Evolutionary conservation across 1,284 basidiomycete species (phyloP).

Genomic region (Rhodotorula sp.): DNA sequence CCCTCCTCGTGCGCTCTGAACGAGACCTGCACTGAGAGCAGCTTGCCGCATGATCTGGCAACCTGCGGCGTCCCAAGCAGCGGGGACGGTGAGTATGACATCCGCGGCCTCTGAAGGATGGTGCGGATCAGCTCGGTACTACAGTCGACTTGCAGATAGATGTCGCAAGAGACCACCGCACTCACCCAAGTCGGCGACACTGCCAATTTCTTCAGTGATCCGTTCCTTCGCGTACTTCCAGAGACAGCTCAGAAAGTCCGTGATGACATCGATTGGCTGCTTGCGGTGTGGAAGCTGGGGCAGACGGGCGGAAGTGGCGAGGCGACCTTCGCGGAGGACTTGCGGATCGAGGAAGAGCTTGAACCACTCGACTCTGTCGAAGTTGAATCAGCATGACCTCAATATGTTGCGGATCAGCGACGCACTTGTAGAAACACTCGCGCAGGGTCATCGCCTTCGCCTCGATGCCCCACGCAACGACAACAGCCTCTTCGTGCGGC

Average conservation of each 20-base stretch:
- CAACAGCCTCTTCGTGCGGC: conserved; percentile 15
- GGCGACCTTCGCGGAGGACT: conserved; percentile 65
- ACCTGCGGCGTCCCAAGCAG: conserved; percentile 77
- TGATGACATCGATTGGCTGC: conserved; percentile 67
- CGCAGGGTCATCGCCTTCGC: conserved; percentile 33
- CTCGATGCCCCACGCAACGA: conserved; percentile 36
- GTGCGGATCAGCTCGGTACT: background rate
- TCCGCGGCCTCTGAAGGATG: conserved; percentile 63
- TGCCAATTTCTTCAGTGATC: conserved; percentile 75
- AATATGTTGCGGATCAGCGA: background rate
- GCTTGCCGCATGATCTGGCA: conserved; percentile 77
- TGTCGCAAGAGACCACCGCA: background rate
- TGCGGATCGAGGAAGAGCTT: conserved; percentile 74
- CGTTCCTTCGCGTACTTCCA: conserved; percentile 81
- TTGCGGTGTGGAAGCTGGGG: conserved; percentile 76
- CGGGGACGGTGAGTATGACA: conserved; percentile 76
- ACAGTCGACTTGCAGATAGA: no score
- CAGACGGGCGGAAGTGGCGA: conserved; percentile 64
- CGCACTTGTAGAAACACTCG: conserved; percentile 31
- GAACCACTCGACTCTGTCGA: conserved; percentile 54
- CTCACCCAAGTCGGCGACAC: conserved; percentile 73
- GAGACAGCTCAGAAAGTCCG: conserved; percentile 72
- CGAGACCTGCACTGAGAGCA: conserved; percentile 71
- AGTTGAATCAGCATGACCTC: background rate
- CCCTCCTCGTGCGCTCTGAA: conserved; percentile 66